Base-by-base conservation (phyloP, 139 green algal species). In the Closterium sp. region DNA sequence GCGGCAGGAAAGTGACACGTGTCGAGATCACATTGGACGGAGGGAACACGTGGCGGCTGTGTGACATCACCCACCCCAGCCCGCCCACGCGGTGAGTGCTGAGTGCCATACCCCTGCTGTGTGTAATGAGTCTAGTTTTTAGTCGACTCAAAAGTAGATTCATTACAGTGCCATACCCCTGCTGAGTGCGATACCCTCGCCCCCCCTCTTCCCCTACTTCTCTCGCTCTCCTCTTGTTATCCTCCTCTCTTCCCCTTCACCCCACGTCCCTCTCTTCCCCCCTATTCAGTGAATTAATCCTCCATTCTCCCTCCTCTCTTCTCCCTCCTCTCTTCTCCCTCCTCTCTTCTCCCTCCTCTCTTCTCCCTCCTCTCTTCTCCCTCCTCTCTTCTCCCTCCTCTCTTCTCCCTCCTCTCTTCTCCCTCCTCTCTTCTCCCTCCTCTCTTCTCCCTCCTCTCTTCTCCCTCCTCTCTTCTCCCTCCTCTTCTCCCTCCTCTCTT, bases 21-120 rank as follows among this genome's bases (percentile, higher is more conserved):
- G 95, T 96, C 5, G 98, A 99, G 96, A 93, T 99, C 3, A 97
- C 96, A 0, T 92, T 99, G 76, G 97, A 99, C 89, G 94, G 95
- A 36, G 97, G 97, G 89, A 94, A 95, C 87, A 96, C 90, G 23
- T 99, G 97, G 97, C 90, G 93, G 25, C 95, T 97, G 69, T 95
- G 95, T 0, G 93, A 97, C 28, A 96, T 99, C 93, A 84, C 36
- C 16, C 38, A 93, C 55, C 32, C 88, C 35, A 33, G 81, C 81
- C 81, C n/a, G 23, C 35, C 87, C 5, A 93, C 35, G 21, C 43
- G 43, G 43, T 69, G 4, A 66, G 38, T 66, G 19, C 38, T 66
- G n/a, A n/a, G n/a, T n/a, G n/a, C n/a, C n/a, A n/a, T n/a, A n/a
- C n/a, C n/a, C n/a, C n/a, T n/a, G n/a, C n/a, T n/a, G n/a, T n/a